These are phyloP conservation scores for Evernia prunastri DNA, from an alignment of 495 filamentous ascomycete species.

Conservation along the genomic window DNA sequence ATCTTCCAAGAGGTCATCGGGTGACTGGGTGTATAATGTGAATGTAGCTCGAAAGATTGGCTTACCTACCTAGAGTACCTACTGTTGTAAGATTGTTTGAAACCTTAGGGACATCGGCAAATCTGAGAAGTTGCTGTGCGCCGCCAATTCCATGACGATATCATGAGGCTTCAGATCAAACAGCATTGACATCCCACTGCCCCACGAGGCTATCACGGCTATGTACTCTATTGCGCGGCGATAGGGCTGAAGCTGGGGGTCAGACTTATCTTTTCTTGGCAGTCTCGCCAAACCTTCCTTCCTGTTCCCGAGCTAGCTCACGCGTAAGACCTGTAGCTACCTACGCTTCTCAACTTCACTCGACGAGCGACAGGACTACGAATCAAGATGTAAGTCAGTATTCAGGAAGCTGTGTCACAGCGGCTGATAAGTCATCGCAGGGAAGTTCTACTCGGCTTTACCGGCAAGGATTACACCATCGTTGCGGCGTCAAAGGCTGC, in stretches of 20 bases:
- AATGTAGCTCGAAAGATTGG: no score
- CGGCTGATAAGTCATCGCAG: conserved; percentile 41
- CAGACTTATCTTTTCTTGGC: not conserved
- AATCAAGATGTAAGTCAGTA: conserved; percentile 12
- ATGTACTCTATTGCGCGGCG: no score
- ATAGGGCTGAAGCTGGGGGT: no score
- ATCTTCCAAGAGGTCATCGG: no score
- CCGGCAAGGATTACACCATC: conserved; percentile 97
- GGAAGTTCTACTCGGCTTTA: conserved; percentile 98
- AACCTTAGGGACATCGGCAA: no score
- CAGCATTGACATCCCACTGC: no score
- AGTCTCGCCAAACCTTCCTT: conserved; percentile 3
- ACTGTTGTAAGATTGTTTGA: no score
- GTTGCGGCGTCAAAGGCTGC: conserved; percentile 94
- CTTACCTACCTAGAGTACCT: no score
- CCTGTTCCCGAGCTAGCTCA: conserved; percentile 7
- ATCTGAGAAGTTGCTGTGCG: no score
- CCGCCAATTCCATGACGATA: conserved; percentile 15
- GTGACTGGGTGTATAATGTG: no score
- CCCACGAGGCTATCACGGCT: no score
- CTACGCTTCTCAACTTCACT: conserved; percentile 1
- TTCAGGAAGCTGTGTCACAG: not conserved
- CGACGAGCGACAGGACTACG: not conserved
- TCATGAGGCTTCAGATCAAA: no score
- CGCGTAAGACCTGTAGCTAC: conserved; percentile 15